Conservation (phyloP, 768 basidiomycete genomes). For the Podaxis sp. region DNA sequence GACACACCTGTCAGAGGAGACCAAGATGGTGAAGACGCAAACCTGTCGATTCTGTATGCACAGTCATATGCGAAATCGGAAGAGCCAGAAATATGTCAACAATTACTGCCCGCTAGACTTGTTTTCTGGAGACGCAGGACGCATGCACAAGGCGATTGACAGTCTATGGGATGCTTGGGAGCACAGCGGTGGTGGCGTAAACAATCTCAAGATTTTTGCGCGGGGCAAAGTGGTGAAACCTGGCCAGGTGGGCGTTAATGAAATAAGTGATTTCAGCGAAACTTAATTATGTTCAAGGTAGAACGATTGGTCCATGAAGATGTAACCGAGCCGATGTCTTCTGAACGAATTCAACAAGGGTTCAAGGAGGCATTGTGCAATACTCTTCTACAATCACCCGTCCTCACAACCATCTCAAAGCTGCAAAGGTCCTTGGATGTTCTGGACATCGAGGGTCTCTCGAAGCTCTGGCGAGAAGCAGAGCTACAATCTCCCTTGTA, state of each 20-base stretch:
- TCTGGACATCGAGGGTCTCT: slow-evolving; percentile 84
- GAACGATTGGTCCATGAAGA: slow-evolving; percentile 27
- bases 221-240: slow-evolving; percentile 61
- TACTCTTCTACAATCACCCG: slow-evolving; percentile 47
- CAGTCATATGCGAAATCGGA: slow-evolving; percentile 47
- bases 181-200: slow-evolving; percentile 59
- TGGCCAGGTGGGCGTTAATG: slow-evolving; percentile 41
- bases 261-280: not conserved
- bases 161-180: slow-evolving; percentile 76
- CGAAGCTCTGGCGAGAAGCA: slow-evolving; percentile 39
- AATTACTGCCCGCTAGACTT: slow-evolving; percentile 91
- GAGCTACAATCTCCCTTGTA: slow-evolving; percentile 26
- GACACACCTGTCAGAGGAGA: slow-evolving; percentile 57
- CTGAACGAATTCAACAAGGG: slow-evolving; percentile 40
- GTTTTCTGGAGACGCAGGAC: slow-evolving; percentile 66
- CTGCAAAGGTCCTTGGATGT: slow-evolving; percentile 79
- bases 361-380: slow-evolving; percentile 53
- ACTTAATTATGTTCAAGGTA: slow-evolving; percentile 21
- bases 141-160: slow-evolving; percentile 64
- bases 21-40: slow-evolving; percentile 56
- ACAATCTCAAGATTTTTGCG: slow-evolving; percentile 83
- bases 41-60: slow-evolving; percentile 96
- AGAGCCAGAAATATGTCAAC: slow-evolving; percentile 36
- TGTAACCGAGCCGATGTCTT: slow-evolving; percentile 15
- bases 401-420: slow-evolving; percentile 51